phyloP scores from a whole-genome alignment of 1,139 yeast genomes.

The Kluyveromyces sp. region DNA sequence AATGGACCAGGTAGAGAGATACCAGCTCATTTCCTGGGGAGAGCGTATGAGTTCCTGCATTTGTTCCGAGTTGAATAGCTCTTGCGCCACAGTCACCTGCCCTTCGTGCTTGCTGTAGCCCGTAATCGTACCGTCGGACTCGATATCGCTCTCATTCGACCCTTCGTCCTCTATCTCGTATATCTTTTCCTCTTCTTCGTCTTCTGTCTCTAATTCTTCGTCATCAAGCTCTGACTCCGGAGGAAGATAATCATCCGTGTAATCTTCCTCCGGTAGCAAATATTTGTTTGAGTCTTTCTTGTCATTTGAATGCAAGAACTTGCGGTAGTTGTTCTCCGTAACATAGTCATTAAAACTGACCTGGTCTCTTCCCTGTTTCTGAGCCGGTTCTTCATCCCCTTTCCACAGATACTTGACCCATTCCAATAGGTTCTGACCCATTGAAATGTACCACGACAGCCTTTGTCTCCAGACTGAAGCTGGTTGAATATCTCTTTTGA shows the following conservation, averaged over 20 bases:
- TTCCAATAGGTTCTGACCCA: not conserved
- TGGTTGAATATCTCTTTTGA: slow-evolving; percentile 11
- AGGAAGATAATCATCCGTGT: slow-evolving; percentile 39
- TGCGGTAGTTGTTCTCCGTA: slow-evolving; percentile 23
- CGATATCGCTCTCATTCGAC: slow-evolving; percentile 13
- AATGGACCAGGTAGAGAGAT: slow-evolving; percentile 27
- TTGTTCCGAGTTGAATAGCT: slow-evolving; percentile 20
- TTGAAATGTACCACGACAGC: slow-evolving; percentile 3
- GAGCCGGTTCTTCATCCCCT: not conserved
- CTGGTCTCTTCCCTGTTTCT: not conserved
- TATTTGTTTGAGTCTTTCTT: slow-evolving; percentile 12
- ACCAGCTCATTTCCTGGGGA: slow-evolving; percentile 23
- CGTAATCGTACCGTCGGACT: slow-evolving; percentile 4
- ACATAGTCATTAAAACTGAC: slow-evolving; percentile 19
- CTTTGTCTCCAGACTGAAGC: slow-evolving; percentile 9
- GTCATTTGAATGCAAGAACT: slow-evolving; percentile 18
- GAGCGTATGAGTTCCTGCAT: slow-evolving; percentile 16
- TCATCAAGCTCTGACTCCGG: slow-evolving; percentile 16
- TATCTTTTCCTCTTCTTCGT: slow-evolving; percentile 6
- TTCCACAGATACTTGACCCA: slow-evolving; percentile 4
- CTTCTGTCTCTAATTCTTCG: slow-evolving; percentile 22
- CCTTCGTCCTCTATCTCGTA: slow-evolving; percentile 7
- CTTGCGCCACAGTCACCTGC: slow-evolving; percentile 11
- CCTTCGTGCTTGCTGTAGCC: slow-evolving; percentile 8
- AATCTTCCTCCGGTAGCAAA: slow-evolving; percentile 41